Conservation (phyloP, 768 basidiomycete species). For the Leccinum longicurvipes region DNA sequence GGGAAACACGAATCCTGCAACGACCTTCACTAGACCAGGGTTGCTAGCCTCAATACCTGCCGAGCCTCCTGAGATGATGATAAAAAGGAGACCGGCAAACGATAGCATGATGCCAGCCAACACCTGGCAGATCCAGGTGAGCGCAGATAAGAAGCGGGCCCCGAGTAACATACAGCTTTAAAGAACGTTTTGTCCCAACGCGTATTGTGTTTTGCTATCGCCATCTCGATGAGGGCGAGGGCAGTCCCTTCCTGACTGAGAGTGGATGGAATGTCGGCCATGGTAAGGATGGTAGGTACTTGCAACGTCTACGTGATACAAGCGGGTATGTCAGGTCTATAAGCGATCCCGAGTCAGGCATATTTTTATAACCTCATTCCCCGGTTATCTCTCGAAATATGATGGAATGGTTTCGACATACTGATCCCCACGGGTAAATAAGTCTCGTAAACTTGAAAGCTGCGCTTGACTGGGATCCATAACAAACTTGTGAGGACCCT, state of each 20-base stretch:
- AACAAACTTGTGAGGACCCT: background rate
- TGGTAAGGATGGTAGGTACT: conserved; percentile 3
- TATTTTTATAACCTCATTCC: conserved; percentile 16
- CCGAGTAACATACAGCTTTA: conserved; percentile 55
- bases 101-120: conserved; percentile 69
- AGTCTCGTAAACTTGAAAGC: background rate
- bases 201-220: conserved; percentile 60
- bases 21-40: conserved; percentile 64
- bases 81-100: conserved; percentile 65
- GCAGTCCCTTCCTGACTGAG: conserved; percentile 60
- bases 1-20: conserved; percentile 70
- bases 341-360: background rate
- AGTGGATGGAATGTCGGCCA: conserved; percentile 38
- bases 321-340: background rate
- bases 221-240: conserved; percentile 50
- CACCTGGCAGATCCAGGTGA: conserved; percentile 38
- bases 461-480: background rate
- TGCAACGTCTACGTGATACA: conserved; percentile 2
- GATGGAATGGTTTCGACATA: background rate
- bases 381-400: background rate
- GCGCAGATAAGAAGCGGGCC: background rate
- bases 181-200: conserved; percentile 58
- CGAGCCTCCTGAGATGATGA: conserved; percentile 61
- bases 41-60: conserved; percentile 46
- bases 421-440: background rate